Evolutionary conservation across 2,329 filamentous ascomycete genomes (phyloP).

Genomic region (Biscogniauxia sp.): DNA sequence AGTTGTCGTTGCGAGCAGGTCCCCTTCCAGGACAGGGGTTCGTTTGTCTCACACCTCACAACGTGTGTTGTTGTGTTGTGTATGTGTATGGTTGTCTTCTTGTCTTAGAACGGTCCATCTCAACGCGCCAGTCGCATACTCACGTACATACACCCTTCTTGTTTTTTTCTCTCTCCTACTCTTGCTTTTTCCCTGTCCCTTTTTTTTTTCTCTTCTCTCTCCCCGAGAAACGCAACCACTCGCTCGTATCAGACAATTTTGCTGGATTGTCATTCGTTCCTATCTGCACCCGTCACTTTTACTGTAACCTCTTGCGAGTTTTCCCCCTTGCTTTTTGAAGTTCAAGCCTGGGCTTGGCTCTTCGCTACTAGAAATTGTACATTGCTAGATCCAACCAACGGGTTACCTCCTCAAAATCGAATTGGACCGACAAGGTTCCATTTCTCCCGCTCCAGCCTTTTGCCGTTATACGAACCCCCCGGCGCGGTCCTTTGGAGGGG

Average conservation of each 20-base stretch:
- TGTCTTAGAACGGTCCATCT: conserved; percentile 6
- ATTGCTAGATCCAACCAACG: conserved; percentile 30
- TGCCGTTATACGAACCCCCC: conserved; percentile 31
- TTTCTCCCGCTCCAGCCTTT: conserved; percentile 33
- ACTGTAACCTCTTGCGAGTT: conserved; percentile 28
- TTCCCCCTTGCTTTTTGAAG: conserved; percentile 19
- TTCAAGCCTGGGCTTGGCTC: conserved; percentile 23
- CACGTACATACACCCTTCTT: conserved; percentile 18
- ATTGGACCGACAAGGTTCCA: conserved; percentile 33
- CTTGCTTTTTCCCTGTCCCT: not conserved
- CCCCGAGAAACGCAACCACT: conserved; percentile 18
- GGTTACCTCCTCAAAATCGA: conserved; percentile 24
- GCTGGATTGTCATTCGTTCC: conserved; percentile 25
- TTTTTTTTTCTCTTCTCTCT: not conserved
- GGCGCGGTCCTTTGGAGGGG: conserved; percentile 24
- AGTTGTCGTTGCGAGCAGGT: conserved; percentile 5
- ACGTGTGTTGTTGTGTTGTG: conserved; percentile 10
- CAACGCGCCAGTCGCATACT: conserved; percentile 1
- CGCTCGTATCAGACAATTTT: conserved; percentile 21
- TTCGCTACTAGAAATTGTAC: conserved; percentile 23
- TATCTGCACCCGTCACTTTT: conserved; percentile 27
- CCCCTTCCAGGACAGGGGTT: conserved; percentile 9
- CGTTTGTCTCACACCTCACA: conserved; percentile 11
- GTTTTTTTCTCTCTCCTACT: conserved; percentile 7
- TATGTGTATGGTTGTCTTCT: conserved; percentile 1